Base-by-base conservation (phyloP, 2,329 filamentous ascomycete species). In the Aspergillus ibericus region DNA sequence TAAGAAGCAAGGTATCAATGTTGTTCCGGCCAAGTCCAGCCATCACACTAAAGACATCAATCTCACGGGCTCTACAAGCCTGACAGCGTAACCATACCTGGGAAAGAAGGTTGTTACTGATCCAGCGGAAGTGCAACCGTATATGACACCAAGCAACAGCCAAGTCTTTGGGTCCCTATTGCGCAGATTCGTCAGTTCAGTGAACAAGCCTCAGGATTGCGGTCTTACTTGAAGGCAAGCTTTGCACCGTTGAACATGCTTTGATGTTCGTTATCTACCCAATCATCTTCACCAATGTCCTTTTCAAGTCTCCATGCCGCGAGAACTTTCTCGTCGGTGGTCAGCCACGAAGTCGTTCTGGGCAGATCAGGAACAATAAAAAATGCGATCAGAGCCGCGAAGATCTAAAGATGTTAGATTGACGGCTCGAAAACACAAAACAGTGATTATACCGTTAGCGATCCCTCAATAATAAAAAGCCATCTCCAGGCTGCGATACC, bases 261-360 rank as follows among this genome's bases (percentile, higher is more conserved):
- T 64, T 67, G 63, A 12, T 84, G 78, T n/a, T 75, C 73, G 0
- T 77, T 76, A 63, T 86, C 83, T 6, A 73, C 75, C 48, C 48
- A 50, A 58, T 85, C 83, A 0, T 80, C 81, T 68, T 85, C 82
- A 40, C 83, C 83, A 1, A 84, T 82, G 62, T 86, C 84, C 70
- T 85, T 83, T 3, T 82, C 70, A 76, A 85, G 82, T 20, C 84
- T 78, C 34, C 83, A 69, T 68, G 84, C 81, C 0, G 84, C 83
- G 46, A 79, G 77, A 3, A 76, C 73, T 5, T 71, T 73, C 48
- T 80, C 79, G 46, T 81, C 76, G 1, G 75, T 61, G 0, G 72
- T 73, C 56, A 42, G 86, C 75, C 62, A 80, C 68, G 44, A 77
- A 70, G 83, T 78, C 71, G 85, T 86, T 65, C 80, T 77, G 1